Evolutionary conservation across 176 grass and related monocot genomes (phyloP).

Genomic region (Oryza rufipogon): DNA sequence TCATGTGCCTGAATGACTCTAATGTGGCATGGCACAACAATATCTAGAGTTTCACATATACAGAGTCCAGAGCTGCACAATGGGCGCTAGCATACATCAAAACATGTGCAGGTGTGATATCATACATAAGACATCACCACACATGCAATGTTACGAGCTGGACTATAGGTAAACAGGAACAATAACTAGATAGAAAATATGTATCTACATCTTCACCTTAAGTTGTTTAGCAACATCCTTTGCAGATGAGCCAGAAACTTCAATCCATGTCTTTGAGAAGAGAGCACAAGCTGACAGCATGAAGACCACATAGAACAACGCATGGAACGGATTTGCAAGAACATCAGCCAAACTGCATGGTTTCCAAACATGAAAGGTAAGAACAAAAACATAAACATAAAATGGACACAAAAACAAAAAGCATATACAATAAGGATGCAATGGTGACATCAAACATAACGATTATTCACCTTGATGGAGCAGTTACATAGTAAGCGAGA

Average conservation of each 20-base stretch:
- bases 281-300: constrained; percentile 63
- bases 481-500: constrained; percentile 94
- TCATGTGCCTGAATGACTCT: background rate
- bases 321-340: constrained; percentile 63
- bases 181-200: background rate
- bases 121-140: background rate
- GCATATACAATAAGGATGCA: background rate
- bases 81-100: background rate
- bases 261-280: constrained; percentile 69
- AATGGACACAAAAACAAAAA: background rate
- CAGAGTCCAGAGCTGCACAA: no score
- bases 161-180: background rate
- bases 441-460: background rate
- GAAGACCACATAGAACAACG: constrained; percentile 60
- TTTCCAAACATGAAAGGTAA: background rate
- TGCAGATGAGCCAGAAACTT: constrained; percentile 65
- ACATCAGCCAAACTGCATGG: constrained; percentile 60
- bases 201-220: constrained; percentile 31
- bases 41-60: background rate
- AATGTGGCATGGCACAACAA: background rate
- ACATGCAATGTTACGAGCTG: background rate
- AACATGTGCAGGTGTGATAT: background rate
- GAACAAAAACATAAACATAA: background rate
- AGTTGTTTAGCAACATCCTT: constrained; percentile 68
- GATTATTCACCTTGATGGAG: constrained; percentile 78